phyloP scores from a whole-genome alignment of 176 grass and related monocot species.

The Juncus effusus region DNA sequence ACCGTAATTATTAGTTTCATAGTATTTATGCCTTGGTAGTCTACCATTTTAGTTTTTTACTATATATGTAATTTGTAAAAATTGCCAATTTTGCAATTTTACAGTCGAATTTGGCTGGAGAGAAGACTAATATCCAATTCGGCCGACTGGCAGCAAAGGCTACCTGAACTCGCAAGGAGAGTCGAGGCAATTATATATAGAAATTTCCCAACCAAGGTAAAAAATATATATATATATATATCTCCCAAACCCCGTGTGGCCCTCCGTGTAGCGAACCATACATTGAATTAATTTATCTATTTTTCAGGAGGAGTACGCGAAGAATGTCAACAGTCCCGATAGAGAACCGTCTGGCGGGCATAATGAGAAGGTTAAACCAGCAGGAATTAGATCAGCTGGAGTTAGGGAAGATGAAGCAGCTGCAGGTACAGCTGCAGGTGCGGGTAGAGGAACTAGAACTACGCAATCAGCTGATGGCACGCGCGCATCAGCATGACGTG shows the following conservation, averaged over 20 bases:
- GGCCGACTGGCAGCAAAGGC: conserved; percentile 26
- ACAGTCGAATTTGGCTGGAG: conserved; percentile 38
- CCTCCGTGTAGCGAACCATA: too few species aligned
- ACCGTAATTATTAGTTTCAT: too few species aligned
- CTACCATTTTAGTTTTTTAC: too few species aligned
- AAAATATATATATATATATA: neutral
- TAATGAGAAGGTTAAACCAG: conserved; percentile 50
- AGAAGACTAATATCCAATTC: conserved; percentile 13
- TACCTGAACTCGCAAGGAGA: conserved; percentile 36
- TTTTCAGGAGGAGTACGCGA: conserved; percentile 70
- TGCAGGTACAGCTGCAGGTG: conserved; percentile 28
- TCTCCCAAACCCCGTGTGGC: too few species aligned
- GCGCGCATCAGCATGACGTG: conserved; percentile 34
- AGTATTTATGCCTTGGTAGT: too few species aligned
- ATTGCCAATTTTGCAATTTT: neutral
- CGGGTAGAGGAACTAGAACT: too few species aligned
- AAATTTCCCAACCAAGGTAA: conserved; percentile 54
- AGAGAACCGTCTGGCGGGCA: conserved; percentile 32
- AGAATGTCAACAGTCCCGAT: conserved; percentile 46
- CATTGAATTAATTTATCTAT: conserved; percentile 6
- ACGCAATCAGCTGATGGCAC: conserved; percentile 15
- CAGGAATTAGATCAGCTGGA: conserved; percentile 34
- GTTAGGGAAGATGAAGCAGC: conserved; percentile 26
- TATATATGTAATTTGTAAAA: too few species aligned
- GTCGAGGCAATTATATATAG: conserved; percentile 42